These are phyloP conservation scores for Fusarium decemcellulare DNA, from an alignment of 2,329 filamentous ascomycete species.

Conservation along the genomic window DNA sequence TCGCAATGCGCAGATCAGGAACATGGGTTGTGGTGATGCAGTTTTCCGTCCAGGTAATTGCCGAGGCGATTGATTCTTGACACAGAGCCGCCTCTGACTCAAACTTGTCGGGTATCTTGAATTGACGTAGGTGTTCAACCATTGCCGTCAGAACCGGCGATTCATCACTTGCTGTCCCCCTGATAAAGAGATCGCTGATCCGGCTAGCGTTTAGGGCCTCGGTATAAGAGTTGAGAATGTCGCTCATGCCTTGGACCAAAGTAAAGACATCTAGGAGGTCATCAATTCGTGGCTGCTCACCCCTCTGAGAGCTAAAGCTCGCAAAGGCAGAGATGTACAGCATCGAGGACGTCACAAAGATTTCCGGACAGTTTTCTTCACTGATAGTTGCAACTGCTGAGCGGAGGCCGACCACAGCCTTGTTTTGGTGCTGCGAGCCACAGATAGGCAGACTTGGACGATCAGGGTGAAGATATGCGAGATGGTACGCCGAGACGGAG, in stretches of 20 bases:
- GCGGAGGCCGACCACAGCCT: conserved; percentile 50
- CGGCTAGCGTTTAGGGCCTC: conserved; percentile 12
- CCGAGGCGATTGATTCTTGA: conserved; percentile 6
- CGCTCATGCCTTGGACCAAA: conserved; percentile 50
- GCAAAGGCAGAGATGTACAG: conserved; percentile 52
- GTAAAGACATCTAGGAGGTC: conserved; percentile 52
- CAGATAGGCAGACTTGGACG: conserved; percentile 40
- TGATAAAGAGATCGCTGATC: conserved; percentile 15
- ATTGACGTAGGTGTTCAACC: conserved; percentile 21
- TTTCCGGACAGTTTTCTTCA: conserved; percentile 50
- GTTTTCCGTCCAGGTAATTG: conserved; percentile 13
- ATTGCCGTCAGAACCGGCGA: conserved; percentile 14
- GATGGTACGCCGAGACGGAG: conserved; percentile 49
- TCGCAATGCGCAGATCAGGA: conserved; percentile 18
- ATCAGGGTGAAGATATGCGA: conserved; percentile 46
- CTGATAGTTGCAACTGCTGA: conserved; percentile 43
- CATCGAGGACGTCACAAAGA: conserved; percentile 51
- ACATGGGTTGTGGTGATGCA: background rate
- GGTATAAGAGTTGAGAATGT: conserved; percentile 47
- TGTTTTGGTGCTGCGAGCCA: conserved; percentile 52
- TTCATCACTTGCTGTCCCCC: background rate
- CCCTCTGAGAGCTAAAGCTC: conserved; percentile 35
- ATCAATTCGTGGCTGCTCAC: conserved; percentile 43
- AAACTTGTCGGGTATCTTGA: conserved; percentile 17
- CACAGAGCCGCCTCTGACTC: conserved; percentile 6